Percentiles rank a stretch among this genome's conserved stretches.
These are phyloP conservation scores for Talaromyces trachyspermus DNA, from an alignment of 495 filamentous ascomycete species.

Conservation along the genomic window DNA sequence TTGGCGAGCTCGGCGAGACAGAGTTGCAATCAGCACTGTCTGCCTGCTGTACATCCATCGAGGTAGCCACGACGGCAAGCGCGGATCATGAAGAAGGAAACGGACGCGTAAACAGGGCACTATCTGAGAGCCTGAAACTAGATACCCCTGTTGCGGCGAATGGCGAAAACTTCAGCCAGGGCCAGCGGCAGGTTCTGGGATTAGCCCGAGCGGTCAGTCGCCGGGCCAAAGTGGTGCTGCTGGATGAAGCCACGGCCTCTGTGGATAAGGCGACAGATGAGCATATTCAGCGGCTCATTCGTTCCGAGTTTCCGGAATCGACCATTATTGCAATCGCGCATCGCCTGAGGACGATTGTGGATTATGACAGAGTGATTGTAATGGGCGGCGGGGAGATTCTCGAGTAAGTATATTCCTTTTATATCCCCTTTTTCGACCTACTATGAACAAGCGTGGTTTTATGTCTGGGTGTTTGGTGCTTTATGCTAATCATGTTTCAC, in stretches of 20 bases:
- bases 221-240: conserved; percentile 85
- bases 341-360: conserved; percentile 85
- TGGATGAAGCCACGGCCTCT: conserved; percentile 92
- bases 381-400: conserved; percentile 77
- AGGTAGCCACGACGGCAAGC: conserved; percentile 11
- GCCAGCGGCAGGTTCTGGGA: conserved; percentile 53
- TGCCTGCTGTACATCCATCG: conserved; percentile 37
- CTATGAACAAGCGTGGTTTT: no score
- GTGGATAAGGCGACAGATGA: conserved; percentile 92
- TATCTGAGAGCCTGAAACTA: conserved; percentile 14
- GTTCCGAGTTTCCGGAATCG: conserved; percentile 74
- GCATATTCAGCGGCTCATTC: conserved; percentile 87
- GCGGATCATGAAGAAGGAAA: conserved; percentile 18
- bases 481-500: neutral
- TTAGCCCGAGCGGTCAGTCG: conserved; percentile 76
- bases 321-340: conserved; percentile 97
- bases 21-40: conserved; percentile 39
- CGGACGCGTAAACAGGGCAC: conserved; percentile 12
- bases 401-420: conserved; percentile 55
- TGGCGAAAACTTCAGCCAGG: conserved; percentile 55
- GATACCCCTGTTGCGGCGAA: conserved; percentile 43
- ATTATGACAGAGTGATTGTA: conserved; percentile 91
- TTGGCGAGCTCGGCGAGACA: conserved; percentile 34
- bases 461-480: no score
- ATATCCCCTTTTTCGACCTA: no score